Base-by-base conservation (phyloP, 2,329 filamentous ascomycete genomes). In the Thielaviopsis euricoi region DNA sequence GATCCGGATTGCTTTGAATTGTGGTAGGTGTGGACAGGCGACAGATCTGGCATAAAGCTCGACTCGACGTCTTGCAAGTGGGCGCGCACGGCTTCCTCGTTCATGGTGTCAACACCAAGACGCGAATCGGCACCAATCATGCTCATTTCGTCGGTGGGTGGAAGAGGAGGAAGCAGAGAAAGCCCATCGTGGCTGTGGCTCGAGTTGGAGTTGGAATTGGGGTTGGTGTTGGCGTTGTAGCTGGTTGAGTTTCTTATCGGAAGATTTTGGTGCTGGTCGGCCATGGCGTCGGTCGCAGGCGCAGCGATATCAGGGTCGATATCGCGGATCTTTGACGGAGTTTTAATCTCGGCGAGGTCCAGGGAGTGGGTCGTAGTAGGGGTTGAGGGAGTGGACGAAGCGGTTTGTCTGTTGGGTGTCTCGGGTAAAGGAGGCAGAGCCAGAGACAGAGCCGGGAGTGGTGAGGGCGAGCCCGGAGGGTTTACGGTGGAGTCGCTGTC, bases 41-140 rank as follows among this genome's bases (percentile, higher is more conserved):
- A 83, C 6, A 78, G 66, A 6, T 76, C 74, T 1, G 78, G 76
- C 57, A 82, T 66, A 64, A 85, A 85, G 69, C 81, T 85, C 37
- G 81, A 84, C 65, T 85, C 82, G 61, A 83, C 75, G 64, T 85
- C 81, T 63, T 78, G 74, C 21, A 85, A 67, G 64, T 83, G 80
- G 58, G 76, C 74, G 61, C 75, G 72, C 21, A 82, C 73, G 50
- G 73, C 73, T 52, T 75, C 73, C 62, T 81, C 78, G 50, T 74
- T 75, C 49, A 79, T 66, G 3, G 76, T 77, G 57, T 80, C 76
- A 57, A 74, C 70, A 53, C 57, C 55, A 13, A 60, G 49, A 53
- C 59, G 59, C 55, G 40, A 67, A 55, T 70, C 66, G 53, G 66
- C 65, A 10, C 43, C 43, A 43, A 69, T 62, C 23, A 66, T 52